Evolutionary conservation across 1,284 basidiomycete genomes (phyloP), one percentile per base, ranked within the genome.

Genomic region (Ustilago bromivora): DNA sequence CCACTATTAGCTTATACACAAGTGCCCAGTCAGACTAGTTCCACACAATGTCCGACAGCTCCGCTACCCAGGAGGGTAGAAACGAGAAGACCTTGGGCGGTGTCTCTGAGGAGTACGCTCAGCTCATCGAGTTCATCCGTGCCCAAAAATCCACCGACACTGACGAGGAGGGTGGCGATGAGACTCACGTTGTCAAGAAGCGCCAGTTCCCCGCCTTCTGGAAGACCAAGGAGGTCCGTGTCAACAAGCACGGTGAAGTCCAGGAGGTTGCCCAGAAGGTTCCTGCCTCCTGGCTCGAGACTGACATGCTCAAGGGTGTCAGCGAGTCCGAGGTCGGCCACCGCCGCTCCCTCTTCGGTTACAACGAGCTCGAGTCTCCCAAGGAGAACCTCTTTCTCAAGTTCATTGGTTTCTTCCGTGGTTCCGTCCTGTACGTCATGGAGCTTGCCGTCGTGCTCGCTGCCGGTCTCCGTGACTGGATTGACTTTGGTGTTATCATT

Each of bases 401-500:
- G 78, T 87, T 87, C 66, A 65, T 87, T 64, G 84, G 83, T 67
- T 87, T 86, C 84, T 87, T 87, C 86, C 80, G 80, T 55, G 86
- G 87, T 66, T 87, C 87, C 36, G 85, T 87, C 73, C 83, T 87
- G 5, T 87, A 87, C 73, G 84, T 85, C 47, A 87, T 87, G 87
- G 87, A 87, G 72, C 70, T 87, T 35, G 87, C 87, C 43, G 87
- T 87, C 69, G 71, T 81, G 52, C 82, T 87, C 52, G 84, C 87
- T 46, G 86, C 80, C 67, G 87, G 86, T 86, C 83, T 87, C n/a
- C 85, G 80, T 65, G 86, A 87, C 79, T 87, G 87, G 87, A 87
- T 87, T 71, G 89, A 89, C 82, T 89, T 90, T 79, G 89, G 89
- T 85, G 89, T 90, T 57, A 89, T 89, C 65, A 87, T 87, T 64